Conservation (phyloP, 2,329 filamentous ascomycete genomes). For the Capronia americana region DNA sequence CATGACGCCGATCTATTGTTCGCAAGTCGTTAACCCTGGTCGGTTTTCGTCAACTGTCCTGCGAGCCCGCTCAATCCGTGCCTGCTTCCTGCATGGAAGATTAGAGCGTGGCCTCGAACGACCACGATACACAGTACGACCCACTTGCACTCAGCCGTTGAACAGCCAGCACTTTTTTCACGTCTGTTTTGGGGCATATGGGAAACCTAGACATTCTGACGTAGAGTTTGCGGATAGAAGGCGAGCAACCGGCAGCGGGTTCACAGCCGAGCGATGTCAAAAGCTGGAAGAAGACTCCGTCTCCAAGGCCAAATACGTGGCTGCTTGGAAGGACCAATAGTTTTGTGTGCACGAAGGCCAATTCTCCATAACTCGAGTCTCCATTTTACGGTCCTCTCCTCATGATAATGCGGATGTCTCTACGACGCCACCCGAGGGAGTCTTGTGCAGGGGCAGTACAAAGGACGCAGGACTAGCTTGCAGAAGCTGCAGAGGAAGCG, state of each 20-base stretch:
- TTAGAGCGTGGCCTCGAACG: not conserved
- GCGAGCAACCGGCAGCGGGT: not conserved
- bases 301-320: not conserved
- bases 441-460: constrained; percentile 19
- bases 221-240: not conserved
- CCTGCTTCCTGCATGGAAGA: constrained; percentile 9
- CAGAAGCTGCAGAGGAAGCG: constrained; percentile 6
- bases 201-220: not conserved
- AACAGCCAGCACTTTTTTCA: not conserved
- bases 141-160: not conserved
- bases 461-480: constrained; percentile 8
- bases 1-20: constrained; percentile 13
- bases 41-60: not conserved
- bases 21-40: constrained; percentile 12
- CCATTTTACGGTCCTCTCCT: not conserved
- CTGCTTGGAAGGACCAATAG: not conserved
- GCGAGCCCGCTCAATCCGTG: not conserved
- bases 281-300: not conserved
- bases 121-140: not conserved
- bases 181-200: not conserved
- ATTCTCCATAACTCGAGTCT: not conserved
- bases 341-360: not conserved
- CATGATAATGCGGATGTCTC: not conserved
- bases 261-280: not conserved
- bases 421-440: constrained; percentile 9